Base-by-base conservation (phyloP, 2,329 filamentous ascomycete genomes). In the Sphaerostilbella broomeana region DNA sequence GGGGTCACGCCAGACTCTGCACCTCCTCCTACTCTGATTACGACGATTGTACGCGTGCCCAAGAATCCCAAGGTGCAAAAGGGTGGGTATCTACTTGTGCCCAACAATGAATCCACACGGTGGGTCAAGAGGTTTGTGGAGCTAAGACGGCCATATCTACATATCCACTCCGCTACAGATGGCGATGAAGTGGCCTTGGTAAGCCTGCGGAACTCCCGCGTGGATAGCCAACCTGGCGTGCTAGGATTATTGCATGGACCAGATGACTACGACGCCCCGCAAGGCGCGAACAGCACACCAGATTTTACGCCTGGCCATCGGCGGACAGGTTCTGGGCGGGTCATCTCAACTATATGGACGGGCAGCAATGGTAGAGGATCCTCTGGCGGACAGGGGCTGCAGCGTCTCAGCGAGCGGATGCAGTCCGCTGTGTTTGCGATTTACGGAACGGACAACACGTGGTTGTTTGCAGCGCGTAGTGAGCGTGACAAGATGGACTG, bases 111-210 rank as follows among this genome's bases (percentile, higher is more conserved):
- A 38, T 86, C 81, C 24, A 84, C 81, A 16, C 78, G 84, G 45
- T 98, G 92, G 92, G 76, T 92, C 19, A 86, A 89, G 52, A 81
- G 90, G 28, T 97, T 94, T 56, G 86, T 95, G 35, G 92, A 98
- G 63, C 75, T 98, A 19, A 79, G 92, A 21, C 76, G 84, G 37
- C 92, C 92, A 0, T 98, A 97, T 58, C 72, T 98, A 38, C 88
- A 97, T 60, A 77, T 98, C 24, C 86, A 97, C 63, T 84, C 79
- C 17, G 81, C 84, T 0, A 79, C 81, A 0, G 85, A 94, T 27
- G 89, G 90, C 13, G 92, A 97, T 51, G 90, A 95, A 61, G 75
- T 95, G 31, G 86, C 83, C 38, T 81, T 92, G 8, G 86, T 97
- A 51, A 94, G 90, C 56, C 70, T 98, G 39, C 79, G 83, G 24